Conservation (phyloP, 2,329 filamentous ascomycete species). For the Beauveria sp. region DNA sequence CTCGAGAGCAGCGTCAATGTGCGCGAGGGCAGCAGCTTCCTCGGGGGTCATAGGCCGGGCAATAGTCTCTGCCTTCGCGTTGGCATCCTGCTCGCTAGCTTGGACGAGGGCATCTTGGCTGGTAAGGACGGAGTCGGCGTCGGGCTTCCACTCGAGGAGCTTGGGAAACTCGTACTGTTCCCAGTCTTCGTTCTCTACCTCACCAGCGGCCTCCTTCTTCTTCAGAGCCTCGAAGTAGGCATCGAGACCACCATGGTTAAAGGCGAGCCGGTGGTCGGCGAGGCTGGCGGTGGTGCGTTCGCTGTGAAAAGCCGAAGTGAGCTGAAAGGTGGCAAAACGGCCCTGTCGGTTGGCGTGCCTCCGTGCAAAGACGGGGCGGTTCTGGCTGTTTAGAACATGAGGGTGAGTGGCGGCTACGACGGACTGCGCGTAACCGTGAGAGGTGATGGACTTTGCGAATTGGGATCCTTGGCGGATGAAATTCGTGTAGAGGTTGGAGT, state of each 20-base stretch:
- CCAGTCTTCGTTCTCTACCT: constrained; percentile 69
- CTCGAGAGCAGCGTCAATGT: constrained; percentile 78
- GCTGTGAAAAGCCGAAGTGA: constrained; percentile 71
- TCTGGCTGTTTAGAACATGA: constrained; percentile 67
- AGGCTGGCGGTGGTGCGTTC: constrained; percentile 43
- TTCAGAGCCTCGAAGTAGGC: constrained; percentile 91
- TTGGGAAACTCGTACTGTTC: constrained; percentile 84
- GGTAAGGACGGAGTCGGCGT: constrained; percentile 47
- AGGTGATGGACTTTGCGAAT: constrained; percentile 82
- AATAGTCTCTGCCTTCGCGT: constrained; percentile 28
- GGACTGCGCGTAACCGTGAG: constrained; percentile 96
- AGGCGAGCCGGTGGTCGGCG: constrained; percentile 47
- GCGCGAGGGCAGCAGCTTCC: constrained; percentile 58
- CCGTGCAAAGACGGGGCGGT: constrained; percentile 54
- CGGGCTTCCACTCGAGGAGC: constrained; percentile 80
- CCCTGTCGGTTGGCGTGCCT: constrained; percentile 48
- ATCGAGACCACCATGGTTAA: constrained; percentile 62
- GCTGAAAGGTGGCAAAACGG: constrained; percentile 50
- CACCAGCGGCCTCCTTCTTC: constrained; percentile 58
- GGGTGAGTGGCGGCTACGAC: constrained; percentile 89
- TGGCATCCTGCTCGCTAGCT: constrained; percentile 25
- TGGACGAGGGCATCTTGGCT: constrained; percentile 45
- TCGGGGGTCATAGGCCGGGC: constrained; percentile 34
- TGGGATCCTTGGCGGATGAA: constrained; percentile 93
- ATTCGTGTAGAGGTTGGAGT: constrained; percentile 62